Evolutionary conservation across 2,329 filamentous ascomycete genomes (phyloP), one percentile per base, ranked within the genome.

Genomic region (Coleophoma cylindrospora): DNA sequence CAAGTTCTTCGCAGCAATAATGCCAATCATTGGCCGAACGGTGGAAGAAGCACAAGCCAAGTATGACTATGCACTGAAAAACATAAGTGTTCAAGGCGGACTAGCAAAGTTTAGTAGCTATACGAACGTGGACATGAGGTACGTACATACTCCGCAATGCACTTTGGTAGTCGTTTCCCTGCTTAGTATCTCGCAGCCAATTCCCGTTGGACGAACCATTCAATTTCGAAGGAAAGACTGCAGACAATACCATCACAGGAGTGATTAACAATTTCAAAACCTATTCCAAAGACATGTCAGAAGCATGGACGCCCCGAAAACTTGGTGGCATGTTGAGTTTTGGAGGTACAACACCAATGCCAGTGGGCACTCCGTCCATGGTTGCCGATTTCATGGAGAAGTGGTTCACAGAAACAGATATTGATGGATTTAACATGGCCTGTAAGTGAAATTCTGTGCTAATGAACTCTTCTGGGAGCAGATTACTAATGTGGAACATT

Each of bases 361-460:
- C 34, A 4, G 17, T 46, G 5, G 43, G 43, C 11, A 34, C 43
- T 9, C 43, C 43, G 4, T 34, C 43, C 11, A 46, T 34, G 10
- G 43, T 46, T 9, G 43, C 43, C 12, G 43, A 89, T 61, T 74
- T 76, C 37, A 72, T 89, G 50, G 81, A 89, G 65, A 67, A 70
- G 1, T 89, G 86, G 85, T 71, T 87, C 1, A 60, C 70, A 19
- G 84, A 87, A 62, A 83, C 82, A 0, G 85, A 86, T 54, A 77
- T 89, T 1, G 84, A 89, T 59, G 85, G 85, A 0, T 89, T 89
- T 67, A 89, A 38, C 15, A n/a, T 38, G 36, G 15, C 36, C 11
- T 38, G 36, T 38, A 38, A 14, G 36, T 38, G 14, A n/a, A 38
- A 38, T 38, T 6, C 13, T 17, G 7, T 38, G 7, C 36, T 38